phyloP scores from a whole-genome alignment of 2,329 filamentous ascomycete genomes.

The Ampelomyces quisqualis region DNA sequence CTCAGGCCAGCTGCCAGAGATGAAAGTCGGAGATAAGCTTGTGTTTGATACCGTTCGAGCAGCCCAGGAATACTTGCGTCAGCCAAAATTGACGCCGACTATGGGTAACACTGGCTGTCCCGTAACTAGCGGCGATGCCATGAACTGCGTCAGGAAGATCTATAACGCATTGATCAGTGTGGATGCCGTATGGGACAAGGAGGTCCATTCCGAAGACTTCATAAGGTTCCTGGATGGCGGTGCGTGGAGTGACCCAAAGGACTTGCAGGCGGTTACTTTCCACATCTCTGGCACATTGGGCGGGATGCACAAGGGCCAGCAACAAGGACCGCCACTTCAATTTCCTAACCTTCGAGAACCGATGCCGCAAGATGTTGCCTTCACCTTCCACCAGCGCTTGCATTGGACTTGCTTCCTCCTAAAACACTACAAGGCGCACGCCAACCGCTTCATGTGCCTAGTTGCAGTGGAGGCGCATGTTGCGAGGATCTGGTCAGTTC shows the following conservation, averaged over 20 bases:
- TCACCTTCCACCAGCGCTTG: neutral
- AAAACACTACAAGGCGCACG: neutral
- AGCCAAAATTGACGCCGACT: no score
- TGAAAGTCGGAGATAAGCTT: no score
- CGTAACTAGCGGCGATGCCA: neutral
- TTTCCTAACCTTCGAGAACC: neutral
- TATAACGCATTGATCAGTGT: neutral
- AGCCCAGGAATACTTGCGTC: no score
- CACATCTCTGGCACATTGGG: neutral
- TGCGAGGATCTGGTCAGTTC: neutral
- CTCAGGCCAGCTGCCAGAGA: no score
- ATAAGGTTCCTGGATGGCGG: neutral
- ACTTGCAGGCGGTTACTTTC: neutral
- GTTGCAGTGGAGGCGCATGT: neutral
- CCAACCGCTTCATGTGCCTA: neutral
- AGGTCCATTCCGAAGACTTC: neutral
- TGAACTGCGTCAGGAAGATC: neutral
- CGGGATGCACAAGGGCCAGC: neutral
- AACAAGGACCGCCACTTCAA: neutral
- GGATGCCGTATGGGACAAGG: neutral
- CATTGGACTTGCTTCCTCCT: neutral
- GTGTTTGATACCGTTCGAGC: no score
- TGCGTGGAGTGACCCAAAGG: neutral
- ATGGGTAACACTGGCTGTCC: no score
- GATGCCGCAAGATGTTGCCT: neutral